phyloP scores from a whole-genome alignment of 192 early-diverging fungal species.

The Mortierella alpina region DNA sequence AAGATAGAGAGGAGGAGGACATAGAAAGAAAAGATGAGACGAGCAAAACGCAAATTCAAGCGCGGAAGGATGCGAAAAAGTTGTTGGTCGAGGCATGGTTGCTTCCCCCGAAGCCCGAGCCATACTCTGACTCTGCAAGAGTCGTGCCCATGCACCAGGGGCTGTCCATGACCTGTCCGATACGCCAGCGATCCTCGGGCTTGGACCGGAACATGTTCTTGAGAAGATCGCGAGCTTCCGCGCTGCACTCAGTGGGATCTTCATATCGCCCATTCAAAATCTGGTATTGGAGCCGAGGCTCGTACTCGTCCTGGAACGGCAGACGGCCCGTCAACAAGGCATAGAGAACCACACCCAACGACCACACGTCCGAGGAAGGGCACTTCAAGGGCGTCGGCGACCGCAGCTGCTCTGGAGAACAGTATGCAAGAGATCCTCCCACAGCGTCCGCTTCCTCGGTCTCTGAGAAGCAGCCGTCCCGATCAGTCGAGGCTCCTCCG shows the following conservation, averaged over 20 bases:
- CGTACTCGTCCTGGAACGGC: conserved; percentile 85
- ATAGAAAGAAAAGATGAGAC: no score
- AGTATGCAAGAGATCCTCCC: conserved; percentile 78
- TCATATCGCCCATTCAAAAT: conserved; percentile 78
- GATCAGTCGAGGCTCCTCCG: conserved; percentile 10
- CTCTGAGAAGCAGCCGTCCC: no score
- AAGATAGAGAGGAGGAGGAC: no score
- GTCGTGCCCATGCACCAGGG: conserved; percentile 51
- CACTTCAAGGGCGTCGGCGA: conserved; percentile 56
- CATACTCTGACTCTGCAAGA: background rate
- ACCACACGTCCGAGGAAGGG: conserved; percentile 80
- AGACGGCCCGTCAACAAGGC: conserved; percentile 75
- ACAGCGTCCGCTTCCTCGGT: conserved; percentile 13
- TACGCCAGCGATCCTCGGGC: conserved; percentile 53
- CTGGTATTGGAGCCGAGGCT: conserved; percentile 73
- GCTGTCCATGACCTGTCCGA: conserved; percentile 57
- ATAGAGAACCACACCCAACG: conserved; percentile 80
- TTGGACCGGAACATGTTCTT: conserved; percentile 59
- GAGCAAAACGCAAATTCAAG: no score
- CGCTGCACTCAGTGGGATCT: conserved; percentile 51
- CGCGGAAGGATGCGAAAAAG: no score
- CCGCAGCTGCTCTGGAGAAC: conserved; percentile 77
- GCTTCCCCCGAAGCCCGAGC: no score
- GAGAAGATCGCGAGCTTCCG: conserved; percentile 54
- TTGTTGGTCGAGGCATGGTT: no score